A percentile compares a stretch with the other conserved stretches of the same genome.
These are phyloP conservation scores for Cladophialophora carrionii DNA, from an alignment of 2,329 filamentous ascomycete species.

Conservation along the genomic window DNA sequence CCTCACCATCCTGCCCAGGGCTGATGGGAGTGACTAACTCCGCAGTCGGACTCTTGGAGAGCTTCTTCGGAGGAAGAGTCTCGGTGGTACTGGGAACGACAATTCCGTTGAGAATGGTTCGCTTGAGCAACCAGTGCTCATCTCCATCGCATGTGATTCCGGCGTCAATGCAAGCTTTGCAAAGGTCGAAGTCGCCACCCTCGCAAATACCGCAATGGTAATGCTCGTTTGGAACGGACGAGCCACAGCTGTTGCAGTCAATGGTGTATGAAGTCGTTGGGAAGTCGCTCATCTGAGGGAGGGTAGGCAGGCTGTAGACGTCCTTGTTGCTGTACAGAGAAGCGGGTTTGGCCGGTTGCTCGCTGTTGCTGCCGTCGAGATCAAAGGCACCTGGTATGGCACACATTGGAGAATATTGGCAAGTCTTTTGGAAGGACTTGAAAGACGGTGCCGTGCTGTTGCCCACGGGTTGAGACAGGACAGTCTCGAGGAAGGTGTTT, in stretches of 20 bases:
- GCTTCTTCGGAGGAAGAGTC: constrained; percentile 69
- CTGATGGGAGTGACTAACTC: constrained; percentile 27
- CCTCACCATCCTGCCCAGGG: constrained; percentile 28
- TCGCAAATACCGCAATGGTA: constrained; percentile 96
- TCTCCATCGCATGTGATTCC: constrained; percentile 77
- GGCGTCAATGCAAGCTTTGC: constrained; percentile 72
- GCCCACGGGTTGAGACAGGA: constrained; percentile 40
- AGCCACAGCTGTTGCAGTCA: constrained; percentile 90
- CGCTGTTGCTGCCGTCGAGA: constrained; percentile 21
- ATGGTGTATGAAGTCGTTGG: constrained; percentile 68
- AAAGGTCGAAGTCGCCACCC: constrained; percentile 91
- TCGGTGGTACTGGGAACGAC: constrained; percentile 87
- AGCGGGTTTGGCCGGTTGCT: constrained; percentile 17
- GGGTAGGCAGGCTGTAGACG: constrained; percentile 41
- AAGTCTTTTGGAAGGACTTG: constrained; percentile 32
- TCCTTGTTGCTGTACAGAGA: constrained; percentile 10
- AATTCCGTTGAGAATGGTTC: constrained; percentile 74
- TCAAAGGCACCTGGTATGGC: constrained; percentile 35
- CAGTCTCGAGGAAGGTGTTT: constrained; percentile 50
- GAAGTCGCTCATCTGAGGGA: constrained; percentile 44
- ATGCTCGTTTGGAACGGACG: constrained; percentile 76
- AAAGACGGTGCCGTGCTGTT: constrained; percentile 20
- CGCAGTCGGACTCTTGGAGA: constrained; percentile 27
- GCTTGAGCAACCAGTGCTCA: constrained; percentile 93
- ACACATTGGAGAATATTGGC: constrained; percentile 31